Evolutionary conservation across 305 asterid genomes (phyloP), one percentile per base, ranked within the genome.

Genomic region (Solanum chacoense): DNA sequence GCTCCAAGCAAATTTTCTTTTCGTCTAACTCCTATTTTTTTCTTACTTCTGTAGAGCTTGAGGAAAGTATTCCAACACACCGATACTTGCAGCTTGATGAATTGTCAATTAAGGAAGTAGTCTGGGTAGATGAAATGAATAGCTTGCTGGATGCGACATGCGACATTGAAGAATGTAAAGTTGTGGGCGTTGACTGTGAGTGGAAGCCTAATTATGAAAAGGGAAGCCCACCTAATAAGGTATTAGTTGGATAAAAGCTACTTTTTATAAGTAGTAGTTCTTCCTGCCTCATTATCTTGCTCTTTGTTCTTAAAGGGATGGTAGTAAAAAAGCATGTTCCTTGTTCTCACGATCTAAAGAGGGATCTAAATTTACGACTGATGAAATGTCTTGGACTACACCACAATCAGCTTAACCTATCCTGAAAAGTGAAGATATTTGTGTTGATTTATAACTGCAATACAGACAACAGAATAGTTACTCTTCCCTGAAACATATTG

Each of bases 141-240:
- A 89, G 91, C 85, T 91, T 97, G 91, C 93, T 55, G 87, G 94
- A 89, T 86, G 98, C 99, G 89, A 91, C 94, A 85, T 6, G 83
- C 87, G 89, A 95, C 91, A 91, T 97, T 28, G 94, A 94, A 94
- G 93, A 91, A 89, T 96, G 96, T 91, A 95, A 96, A 93, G 94
- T 97, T 86, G 87, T 97, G 69, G 99, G 99, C 81, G 31, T 97
- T 90, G 99, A 97, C 90, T 96, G 98, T 91, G 99, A 97, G 91
- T 97, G 99, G 99, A 96, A 95, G 91, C 99, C 99, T 84, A 95
- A 90, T 91, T 96, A 93, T 88, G 96, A 85, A 90, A 97, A 96
- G 92, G 99, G 99, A 76, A 92, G 95, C 93, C 87, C 18, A 85
- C 94, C 95, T 81, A 95, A 90, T 90, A 95, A 96, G 98, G 99